Evolutionary conservation across 2,329 filamentous ascomycete species (phyloP), one percentile per base, ranked within the genome.

Genomic region (Colletotrichum filicis): DNA sequence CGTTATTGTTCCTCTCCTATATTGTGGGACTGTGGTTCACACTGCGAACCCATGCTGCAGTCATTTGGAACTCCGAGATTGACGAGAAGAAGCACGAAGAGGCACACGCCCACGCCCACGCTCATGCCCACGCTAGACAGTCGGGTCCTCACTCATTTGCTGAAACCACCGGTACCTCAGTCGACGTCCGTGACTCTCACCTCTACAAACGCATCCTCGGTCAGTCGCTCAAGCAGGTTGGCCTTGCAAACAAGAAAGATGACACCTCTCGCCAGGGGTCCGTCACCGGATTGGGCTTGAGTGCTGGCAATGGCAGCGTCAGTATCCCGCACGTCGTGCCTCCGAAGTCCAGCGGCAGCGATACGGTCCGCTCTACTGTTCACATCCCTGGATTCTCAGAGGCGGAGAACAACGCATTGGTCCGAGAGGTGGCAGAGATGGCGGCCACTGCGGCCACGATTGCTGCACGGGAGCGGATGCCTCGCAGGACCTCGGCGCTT

Each of bases 21-120:
- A 87, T 97, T 46, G 97, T 98, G 73, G 97, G 97, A 28, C 87
- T 99, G 16, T 94, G 97, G 88, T 99, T 99, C 83, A 99, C 97
- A 1, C 89, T 99, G 24, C 90, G 97, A 75, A 99, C 97, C 0
- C 97, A 99, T 80, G 97, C 97, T 4, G 95, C 97, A 5, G 93
- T 98, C 58, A 99, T 99, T 76, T 99, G 97, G 97, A 97, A 95
- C 78, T 93, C 90, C 9, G 95, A 98, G 74, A 81, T 88, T 3
- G 93, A 95, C 52, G 93, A 95, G 83, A 95, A 95, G 83, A 92
- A 91, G 78, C 86, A 90, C 53, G 89, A 91, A 14, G 89, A 92
- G 19, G 79, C 80, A 7, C 74, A 80, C 55, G 42, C 42, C 76
- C 78, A 14, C 79, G 79, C 80, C 6, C 74, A 80, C 52, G 77